Base-by-base conservation (phyloP, 306 rosid genomes). In the Prunus kanzakura region DNA sequence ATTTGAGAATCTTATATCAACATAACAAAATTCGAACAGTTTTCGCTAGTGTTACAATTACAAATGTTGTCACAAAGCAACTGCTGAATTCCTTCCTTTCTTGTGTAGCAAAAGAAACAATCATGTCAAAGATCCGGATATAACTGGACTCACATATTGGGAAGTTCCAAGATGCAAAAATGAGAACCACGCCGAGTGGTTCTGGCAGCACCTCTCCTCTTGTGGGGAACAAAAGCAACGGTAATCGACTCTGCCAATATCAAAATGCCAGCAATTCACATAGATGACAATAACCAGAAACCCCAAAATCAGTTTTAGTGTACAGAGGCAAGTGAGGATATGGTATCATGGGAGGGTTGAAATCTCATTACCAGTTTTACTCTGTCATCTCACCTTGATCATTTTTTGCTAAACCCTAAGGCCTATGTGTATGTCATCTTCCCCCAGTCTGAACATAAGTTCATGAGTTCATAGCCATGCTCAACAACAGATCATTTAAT, bases 111-210 rank as follows among this genome's bases (percentile, higher is more conserved):
- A n/a, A 30, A 71, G 49, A 35, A n/a, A 22, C 22, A 20, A 4
- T n/a, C 22, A 55, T 16, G 18, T 38, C 3, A 22, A 1, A 43
- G 35, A 43, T 11, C 35, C 8, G 9, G 43, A 38, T 38, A 38
- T 38, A 41, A 46, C 9, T 71, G 77, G 38, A 84, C 98, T 92
- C 90, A 94, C 98, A 54, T 32, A 94, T 73, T 50, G 97, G 98
- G 86, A 90, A 89, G 84, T 94, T 94, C 98, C 98, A 94, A 38
- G 96, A 80, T 6, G 95, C 71, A 81, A 94, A 81, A 73, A 94
- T 84, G 77, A 94, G 96, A 82, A 94, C 93, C 8, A 90, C 86
- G 11, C 98, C 98, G 57, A 90, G 88, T 14, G 98, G 97, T 61
- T 94, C 97, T 1, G 98, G 70, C 67, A 90, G 29, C 64, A 90